Conservation (phyloP, 441 rosid species). For the Cnidoscolus chayamansa region DNA sequence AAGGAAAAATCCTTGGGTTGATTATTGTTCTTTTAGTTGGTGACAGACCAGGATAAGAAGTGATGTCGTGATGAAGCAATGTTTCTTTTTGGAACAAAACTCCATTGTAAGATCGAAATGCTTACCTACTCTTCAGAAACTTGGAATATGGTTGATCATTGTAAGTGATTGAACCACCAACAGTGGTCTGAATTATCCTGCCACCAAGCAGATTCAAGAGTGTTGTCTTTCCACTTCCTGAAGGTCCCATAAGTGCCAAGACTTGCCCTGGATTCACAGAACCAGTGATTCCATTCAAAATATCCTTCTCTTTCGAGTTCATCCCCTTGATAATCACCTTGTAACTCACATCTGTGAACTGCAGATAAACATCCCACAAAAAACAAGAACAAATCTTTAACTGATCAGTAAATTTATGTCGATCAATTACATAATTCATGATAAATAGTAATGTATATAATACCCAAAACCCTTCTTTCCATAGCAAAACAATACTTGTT, state of each 20-base stretch:
- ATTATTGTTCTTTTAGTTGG: no score
- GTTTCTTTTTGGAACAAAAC: background rate
- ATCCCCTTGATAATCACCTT: slow-evolving; percentile 74
- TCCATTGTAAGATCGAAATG: background rate
- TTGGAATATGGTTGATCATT: slow-evolving; percentile 80
- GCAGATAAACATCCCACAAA: slow-evolving; percentile 23
- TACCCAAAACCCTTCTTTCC: slow-evolving; percentile 46
- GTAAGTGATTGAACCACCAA: slow-evolving; percentile 70
- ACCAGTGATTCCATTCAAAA: slow-evolving; percentile 76
- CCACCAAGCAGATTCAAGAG: slow-evolving; percentile 82
- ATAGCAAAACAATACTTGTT: slow-evolving; percentile 32
- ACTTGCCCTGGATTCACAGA: slow-evolving; percentile 85
- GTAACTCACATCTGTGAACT: slow-evolving; percentile 79
- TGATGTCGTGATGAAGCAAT: no score
- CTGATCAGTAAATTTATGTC: background rate
- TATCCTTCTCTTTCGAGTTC: slow-evolving; percentile 60
- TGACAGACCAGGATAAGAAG: no score
- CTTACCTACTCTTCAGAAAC: slow-evolving; percentile 77
- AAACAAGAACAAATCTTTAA: background rate
- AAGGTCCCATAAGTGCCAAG: slow-evolving; percentile 97
- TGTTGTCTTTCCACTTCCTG: slow-evolving; percentile 95
- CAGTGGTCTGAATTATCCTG: slow-evolving; percentile 44
- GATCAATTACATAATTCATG: background rate
- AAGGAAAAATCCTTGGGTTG: no score
- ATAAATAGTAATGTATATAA: background rate